Evolutionary conservation across 1,284 basidiomycete species (phyloP).

Genomic region (Pseudozyma flocculosa): DNA sequence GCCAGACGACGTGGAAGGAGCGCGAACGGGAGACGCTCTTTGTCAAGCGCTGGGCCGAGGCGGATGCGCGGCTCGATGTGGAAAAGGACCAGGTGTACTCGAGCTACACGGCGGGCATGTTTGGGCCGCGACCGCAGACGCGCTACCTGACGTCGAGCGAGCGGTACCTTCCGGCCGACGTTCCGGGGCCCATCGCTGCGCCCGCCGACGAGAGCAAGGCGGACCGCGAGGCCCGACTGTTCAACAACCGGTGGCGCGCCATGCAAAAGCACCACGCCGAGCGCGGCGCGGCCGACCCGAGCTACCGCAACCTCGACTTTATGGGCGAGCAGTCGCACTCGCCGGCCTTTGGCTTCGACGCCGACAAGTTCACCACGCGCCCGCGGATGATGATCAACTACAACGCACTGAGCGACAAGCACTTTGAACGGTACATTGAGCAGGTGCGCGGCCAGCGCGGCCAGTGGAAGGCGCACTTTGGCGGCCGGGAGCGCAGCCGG

Average conservation of each 20-base stretch:
- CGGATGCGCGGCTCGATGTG: conserved; percentile 30
- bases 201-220: conserved; percentile 12
- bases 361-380: conserved; percentile 30
- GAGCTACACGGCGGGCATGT: conserved; percentile 8
- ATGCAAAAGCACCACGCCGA: conserved; percentile 29
- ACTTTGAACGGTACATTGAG: conserved; percentile 41
- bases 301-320: conserved; percentile 27
- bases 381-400: conserved; percentile 47
- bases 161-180: conserved; percentile 31
- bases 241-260: conserved; percentile 25
- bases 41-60: conserved; percentile 43
- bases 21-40: conserved; percentile 46
- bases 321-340: conserved; percentile 26
- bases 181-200: conserved; percentile 18
- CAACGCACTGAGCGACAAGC: conserved; percentile 34
- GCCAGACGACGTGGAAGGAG: conserved; percentile 48
- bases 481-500: conserved; percentile 18
- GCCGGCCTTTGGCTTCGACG: conserved; percentile 22
- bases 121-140: conserved; percentile 28
- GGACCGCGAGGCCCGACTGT: conserved; percentile 14
- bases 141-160: conserved; percentile 27
- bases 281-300: conserved; percentile 23
- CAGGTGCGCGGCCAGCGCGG: conserved; percentile 25
- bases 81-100: conserved; percentile 13
- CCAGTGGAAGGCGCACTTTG: conserved; percentile 20